Conservation (phyloP, 2,329 filamentous ascomycete genomes). For the Celoporthe dispersa region DNA sequence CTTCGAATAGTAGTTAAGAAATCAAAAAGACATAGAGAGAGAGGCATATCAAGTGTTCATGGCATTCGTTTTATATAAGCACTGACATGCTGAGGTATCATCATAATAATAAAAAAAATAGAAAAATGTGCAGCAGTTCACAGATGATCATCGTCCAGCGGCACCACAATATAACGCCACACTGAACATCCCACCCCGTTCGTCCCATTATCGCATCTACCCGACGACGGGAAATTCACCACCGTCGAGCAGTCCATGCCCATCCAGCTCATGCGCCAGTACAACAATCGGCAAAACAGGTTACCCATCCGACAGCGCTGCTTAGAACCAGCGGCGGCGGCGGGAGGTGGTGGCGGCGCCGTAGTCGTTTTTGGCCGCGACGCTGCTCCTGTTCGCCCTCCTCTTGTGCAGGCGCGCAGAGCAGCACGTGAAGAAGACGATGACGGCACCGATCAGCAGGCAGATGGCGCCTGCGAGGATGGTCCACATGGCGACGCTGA, state of each 20-base stretch:
- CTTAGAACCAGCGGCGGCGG: slow-evolving; percentile 30
- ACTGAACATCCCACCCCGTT: background rate
- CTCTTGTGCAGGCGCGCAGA: slow-evolving; percentile 50
- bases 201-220: background rate
- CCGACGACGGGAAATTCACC: too few relatives aligned
- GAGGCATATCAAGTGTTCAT: too few relatives aligned
- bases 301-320: background rate
- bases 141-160: background rate
- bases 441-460: slow-evolving; percentile 56
- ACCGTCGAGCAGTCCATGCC: too few relatives aligned
- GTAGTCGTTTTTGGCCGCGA: slow-evolving; percentile 38
- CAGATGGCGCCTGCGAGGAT: slow-evolving; percentile 59
- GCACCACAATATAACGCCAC: background rate
- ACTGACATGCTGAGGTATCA: slow-evolving; percentile 7
- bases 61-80: background rate
- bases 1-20: background rate
- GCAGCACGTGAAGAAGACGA: slow-evolving; percentile 68
- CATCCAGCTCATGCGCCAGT: background rate
- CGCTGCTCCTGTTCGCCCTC: slow-evolving; percentile 35
- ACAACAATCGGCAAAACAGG: too few relatives aligned
- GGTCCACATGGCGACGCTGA: slow-evolving; percentile 62
- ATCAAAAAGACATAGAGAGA: background rate
- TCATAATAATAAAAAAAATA: background rate
- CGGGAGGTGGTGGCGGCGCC: slow-evolving; percentile 24
- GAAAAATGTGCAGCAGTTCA: too few relatives aligned